Base-by-base conservation (phyloP, 2,329 filamentous ascomycete genomes). In the Parastagonospora avenae region DNA sequence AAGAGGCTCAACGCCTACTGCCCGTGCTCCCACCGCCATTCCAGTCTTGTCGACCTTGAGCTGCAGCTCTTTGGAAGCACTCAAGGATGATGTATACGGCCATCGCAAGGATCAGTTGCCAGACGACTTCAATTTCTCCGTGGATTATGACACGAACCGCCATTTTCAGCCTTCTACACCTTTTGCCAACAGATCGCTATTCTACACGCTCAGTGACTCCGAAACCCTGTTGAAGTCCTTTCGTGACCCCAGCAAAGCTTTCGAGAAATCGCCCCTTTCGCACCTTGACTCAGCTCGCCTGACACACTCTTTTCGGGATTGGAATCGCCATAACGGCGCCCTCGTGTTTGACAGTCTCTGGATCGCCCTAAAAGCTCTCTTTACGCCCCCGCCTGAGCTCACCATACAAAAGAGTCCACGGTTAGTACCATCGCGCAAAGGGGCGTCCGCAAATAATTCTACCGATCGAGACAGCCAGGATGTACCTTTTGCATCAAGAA, bases 331-430 rank as follows among this genome's bases (percentile, higher is more conserved):
- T 7, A 74, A 70, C 47, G 70, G 68, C 9, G 56, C 71, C 11
- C 58, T 75, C 8, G 55, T 76, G 9, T 74, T 74, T 41, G 71
- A 75, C 42, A 71, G 68, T 44, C 59, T 76, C 0, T 74, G 67
- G 48, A 46, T 63, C 27, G 62, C 65, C 6, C 19, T 72, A 6
- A 63, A 70, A 9, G 61, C 67, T 27, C 45, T 76, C 8, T 74
- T 73, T 42, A 61, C 42, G n/a, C 66, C 65, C 15, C 74, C 74
- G 10, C 71, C 71, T 3, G 64, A 64, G 49, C 54, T 76, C 12
- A 55, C 54, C 27, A 24, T 51, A n/a, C 64, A 64, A 19, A 67
- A 66, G 42, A 64, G 59, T 38, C 55, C 64, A 30, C 57, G 59
- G 8, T 32, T 62, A 15, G 62, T 50, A 35, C 51, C 61, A 12